phyloP scores from a whole-genome alignment of 139 green algal genomes.

The Chlamydomonas sp. region DNA sequence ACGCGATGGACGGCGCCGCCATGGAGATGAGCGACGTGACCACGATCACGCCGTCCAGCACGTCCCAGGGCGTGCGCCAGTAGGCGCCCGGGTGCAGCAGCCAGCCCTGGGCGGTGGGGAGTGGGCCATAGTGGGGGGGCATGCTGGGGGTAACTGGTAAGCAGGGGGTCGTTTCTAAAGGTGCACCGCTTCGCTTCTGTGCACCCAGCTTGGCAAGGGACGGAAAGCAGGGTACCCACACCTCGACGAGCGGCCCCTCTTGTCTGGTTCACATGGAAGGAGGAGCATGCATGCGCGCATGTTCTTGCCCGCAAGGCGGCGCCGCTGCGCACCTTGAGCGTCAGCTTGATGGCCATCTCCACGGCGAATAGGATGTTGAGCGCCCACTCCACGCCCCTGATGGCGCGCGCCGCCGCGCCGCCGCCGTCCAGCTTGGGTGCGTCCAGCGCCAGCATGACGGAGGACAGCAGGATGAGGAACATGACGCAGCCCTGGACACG shows the following conservation, averaged over 20 bases:
- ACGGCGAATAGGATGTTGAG: constrained; percentile 64
- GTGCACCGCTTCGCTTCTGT: too few relatives aligned
- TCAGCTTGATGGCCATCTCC: constrained; percentile 71
- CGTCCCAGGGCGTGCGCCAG: constrained; percentile 66
- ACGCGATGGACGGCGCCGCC: constrained; percentile 3
- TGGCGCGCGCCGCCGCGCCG: constrained; percentile 17
- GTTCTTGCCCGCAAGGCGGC: not conserved
- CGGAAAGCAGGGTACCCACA: too few relatives aligned
- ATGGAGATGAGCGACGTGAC: constrained; percentile 35
- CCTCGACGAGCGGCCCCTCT: too few relatives aligned
- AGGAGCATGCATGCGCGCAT: too few relatives aligned
- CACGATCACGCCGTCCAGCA: constrained; percentile 62
- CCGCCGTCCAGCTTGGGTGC: constrained; percentile 36
- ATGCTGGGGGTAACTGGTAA: not conserved
- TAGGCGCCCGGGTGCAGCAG: constrained; percentile 49
- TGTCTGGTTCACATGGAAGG: too few relatives aligned
- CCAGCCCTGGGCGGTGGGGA: constrained; percentile 9
- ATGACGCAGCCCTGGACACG: constrained; percentile 42
- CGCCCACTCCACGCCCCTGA: constrained; percentile 36
- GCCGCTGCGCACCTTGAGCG: constrained; percentile 25
- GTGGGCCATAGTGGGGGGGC: not conserved
- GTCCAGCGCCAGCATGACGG: constrained; percentile 65
- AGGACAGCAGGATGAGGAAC: constrained; percentile 58
- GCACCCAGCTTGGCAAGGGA: too few relatives aligned
- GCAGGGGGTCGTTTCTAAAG: not conserved